Conservation (phyloP, 495 filamentous ascomycete genomes). For the Lasiosphaeria miniovina region DNA sequence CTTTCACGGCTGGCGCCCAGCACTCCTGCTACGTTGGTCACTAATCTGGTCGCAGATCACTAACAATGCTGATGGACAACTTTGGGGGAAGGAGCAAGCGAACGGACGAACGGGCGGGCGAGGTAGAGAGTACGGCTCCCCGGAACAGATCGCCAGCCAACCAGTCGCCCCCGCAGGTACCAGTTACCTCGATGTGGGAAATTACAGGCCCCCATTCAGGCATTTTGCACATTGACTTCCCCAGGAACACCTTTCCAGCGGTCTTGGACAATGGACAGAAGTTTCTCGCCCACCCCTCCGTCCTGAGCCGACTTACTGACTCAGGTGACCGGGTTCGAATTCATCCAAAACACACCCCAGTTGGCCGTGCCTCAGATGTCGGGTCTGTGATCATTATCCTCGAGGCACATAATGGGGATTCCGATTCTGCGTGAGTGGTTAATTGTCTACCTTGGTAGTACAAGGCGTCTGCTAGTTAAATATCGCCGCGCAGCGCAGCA, state of each 20-base stretch:
- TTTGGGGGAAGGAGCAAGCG: not conserved
- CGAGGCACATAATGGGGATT: no score
- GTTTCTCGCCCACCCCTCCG: not conserved
- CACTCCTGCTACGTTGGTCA: no score
- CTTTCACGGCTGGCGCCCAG: no score
- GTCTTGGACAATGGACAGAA: not conserved
- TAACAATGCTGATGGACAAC: no score
- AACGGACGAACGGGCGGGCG: slow-evolving; percentile 4
- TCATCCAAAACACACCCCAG: no score
- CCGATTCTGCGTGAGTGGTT: not conserved
- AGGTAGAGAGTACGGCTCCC: slow-evolving; percentile 13
- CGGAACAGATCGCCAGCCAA: not conserved
- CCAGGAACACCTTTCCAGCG: slow-evolving; percentile 3
- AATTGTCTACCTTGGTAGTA: no score
- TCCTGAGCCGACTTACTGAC: not conserved
- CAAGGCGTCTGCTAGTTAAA: not conserved
- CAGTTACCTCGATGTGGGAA: slow-evolving; percentile 24
- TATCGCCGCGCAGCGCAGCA: not conserved
- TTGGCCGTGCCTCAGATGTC: no score
- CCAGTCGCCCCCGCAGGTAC: slow-evolving; percentile 6
- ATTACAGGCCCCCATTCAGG: slow-evolving; percentile 29
- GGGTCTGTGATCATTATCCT: no score
- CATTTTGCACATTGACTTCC: slow-evolving; percentile 7
- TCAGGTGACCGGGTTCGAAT: not conserved
- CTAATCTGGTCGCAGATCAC: no score